These are phyloP conservation scores for Pezicula radicicola DNA, from an alignment of 2,329 filamentous ascomycete genomes.

Conservation along the genomic window DNA sequence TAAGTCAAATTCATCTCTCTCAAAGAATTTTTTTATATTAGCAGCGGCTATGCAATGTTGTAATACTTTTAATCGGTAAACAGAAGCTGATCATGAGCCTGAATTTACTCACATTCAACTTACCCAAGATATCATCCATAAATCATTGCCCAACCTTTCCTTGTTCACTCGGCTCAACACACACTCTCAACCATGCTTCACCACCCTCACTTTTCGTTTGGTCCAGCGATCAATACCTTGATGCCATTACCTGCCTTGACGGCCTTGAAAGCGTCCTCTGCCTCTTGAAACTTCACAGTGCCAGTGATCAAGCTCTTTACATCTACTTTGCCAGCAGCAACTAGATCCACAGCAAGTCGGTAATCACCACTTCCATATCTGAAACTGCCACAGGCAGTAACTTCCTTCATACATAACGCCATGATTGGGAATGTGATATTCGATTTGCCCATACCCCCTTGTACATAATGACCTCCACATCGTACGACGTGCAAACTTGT, in stretches of 20 bases:
- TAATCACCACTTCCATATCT: slow-evolving; percentile 89
- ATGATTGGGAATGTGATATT: slow-evolving; percentile 92
- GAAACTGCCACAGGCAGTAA: slow-evolving; percentile 84
- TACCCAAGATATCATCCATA: no score
- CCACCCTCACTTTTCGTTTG: slow-evolving; percentile 38
- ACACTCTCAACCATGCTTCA: no score
- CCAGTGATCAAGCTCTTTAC: slow-evolving; percentile 80
- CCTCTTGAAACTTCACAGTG: slow-evolving; percentile 75
- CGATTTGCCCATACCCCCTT: slow-evolving; percentile 84
- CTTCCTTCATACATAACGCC: slow-evolving; percentile 84
- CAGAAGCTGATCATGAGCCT: no score
- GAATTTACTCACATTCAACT: no score
- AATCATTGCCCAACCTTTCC: no score
- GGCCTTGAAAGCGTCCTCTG: slow-evolving; percentile 82
- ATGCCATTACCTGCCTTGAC: slow-evolving; percentile 80
- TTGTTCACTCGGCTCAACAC: no score
- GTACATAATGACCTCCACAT: slow-evolving; percentile 75
- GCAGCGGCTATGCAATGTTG: no score
- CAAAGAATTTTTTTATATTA: no score
- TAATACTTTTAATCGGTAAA: no score
- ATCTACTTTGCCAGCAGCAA: slow-evolving; percentile 69
- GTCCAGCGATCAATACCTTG: slow-evolving; percentile 65
- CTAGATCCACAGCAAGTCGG: slow-evolving; percentile 69
- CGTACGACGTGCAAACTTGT: slow-evolving; percentile 68
- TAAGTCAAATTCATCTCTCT: no score